These are phyloP conservation scores for Haberlea rhodopensis DNA, from an alignment of 257 asterid genomes.

Conservation along the genomic window DNA sequence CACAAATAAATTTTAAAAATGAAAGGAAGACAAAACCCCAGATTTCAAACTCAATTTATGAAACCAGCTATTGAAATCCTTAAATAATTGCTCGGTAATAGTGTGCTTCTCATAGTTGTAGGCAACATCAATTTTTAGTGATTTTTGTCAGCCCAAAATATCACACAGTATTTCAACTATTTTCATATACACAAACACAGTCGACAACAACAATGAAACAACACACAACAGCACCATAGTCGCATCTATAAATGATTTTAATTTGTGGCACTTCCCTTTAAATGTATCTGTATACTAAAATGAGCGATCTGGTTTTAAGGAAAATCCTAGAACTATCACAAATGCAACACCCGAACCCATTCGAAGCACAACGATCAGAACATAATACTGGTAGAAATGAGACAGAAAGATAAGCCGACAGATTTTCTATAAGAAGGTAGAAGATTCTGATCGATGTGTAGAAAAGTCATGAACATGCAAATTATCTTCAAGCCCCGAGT, in stretches of 20 bases:
- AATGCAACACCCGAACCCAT: slow-evolving; percentile 8
- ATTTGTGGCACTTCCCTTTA: neutral
- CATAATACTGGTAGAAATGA: slow-evolving; percentile 14
- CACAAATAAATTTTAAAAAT: neutral
- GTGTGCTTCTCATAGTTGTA: slow-evolving; percentile 11
- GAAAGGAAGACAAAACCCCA: neutral
- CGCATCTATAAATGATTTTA: neutral
- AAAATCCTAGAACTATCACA: neutral
- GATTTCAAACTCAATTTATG: neutral
- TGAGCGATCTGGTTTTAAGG: neutral
- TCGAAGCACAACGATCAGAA: slow-evolving; percentile 19
- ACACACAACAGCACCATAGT: neutral
- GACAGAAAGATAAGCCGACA: slow-evolving; percentile 3
- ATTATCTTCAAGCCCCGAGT: slow-evolving; percentile 12
- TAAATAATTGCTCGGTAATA: slow-evolving; percentile 10
- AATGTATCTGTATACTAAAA: neutral
- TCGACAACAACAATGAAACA: neutral
- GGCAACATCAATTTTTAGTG: slow-evolving; percentile 20
- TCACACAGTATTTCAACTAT: neutral
- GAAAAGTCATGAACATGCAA: slow-evolving; percentile 2
- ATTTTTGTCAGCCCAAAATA: slow-evolving; percentile 8
- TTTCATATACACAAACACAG: slow-evolving; percentile 4
- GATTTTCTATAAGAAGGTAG: slow-evolving; percentile 10
- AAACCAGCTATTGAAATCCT: slow-evolving; percentile 11
- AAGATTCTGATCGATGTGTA: neutral